phyloP scores from a whole-genome alignment of 2,329 filamentous ascomycete species.

The Chalaropsis ovoidea region DNA sequence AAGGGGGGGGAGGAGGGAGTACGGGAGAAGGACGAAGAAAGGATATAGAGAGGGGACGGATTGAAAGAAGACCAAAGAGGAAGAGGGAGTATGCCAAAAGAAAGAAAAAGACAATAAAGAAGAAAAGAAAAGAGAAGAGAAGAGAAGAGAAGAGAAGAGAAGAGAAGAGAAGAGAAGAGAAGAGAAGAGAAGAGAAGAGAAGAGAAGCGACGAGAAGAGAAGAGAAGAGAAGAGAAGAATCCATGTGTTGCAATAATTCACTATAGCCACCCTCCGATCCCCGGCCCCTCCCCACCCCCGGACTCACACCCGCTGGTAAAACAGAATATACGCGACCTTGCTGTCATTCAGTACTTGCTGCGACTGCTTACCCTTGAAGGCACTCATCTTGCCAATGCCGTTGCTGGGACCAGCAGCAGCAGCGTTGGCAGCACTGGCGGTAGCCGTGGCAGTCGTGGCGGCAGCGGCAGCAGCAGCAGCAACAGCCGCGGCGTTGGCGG shows the following conservation, averaged over 20 bases:
- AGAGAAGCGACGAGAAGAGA: neutral
- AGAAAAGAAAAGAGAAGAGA: constrained; percentile 8
- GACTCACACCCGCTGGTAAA: constrained; percentile 68
- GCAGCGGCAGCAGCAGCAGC: neutral
- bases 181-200: constrained; percentile 11
- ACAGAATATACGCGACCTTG: constrained; percentile 92
- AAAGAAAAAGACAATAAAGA: neutral
- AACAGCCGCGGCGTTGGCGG: neutral
- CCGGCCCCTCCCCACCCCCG: neutral
- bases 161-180: constrained; percentile 4
- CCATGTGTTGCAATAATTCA: constrained; percentile 3
- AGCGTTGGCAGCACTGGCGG: neutral
- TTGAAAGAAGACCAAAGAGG: neutral
- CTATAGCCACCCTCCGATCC: neutral
- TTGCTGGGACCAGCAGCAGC: neutral
- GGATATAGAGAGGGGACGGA: neutral
- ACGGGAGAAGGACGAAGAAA: neutral
- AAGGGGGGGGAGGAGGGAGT: neutral
- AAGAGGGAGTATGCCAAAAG: neutral
- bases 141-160: neutral
- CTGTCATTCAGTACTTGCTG: constrained; percentile 71
- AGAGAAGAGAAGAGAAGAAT: constrained; percentile 9
- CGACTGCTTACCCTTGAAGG: constrained; percentile 47
- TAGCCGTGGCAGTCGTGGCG: neutral
- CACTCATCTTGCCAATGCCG: constrained; percentile 34